Base-by-base conservation (phyloP, 345 rosid species). In the Abelmoschus esculentus region DNA sequence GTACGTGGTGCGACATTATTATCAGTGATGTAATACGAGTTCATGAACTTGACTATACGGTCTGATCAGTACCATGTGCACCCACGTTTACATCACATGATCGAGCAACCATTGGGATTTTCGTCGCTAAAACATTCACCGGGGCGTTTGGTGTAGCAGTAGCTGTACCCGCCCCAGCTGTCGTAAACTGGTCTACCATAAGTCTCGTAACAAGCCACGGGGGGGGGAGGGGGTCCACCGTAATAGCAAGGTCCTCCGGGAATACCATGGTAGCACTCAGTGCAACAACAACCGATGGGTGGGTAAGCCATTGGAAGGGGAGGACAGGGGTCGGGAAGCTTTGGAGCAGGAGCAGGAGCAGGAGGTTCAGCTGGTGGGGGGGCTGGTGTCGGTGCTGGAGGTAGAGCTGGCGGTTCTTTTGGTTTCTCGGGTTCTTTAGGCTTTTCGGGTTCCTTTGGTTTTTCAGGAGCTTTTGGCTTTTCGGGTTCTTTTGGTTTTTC, bases 41-140 rank as follows among this genome's bases (percentile, higher is more conserved):
- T 44, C 34, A 64, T 44, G 68, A 40, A 12, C 19, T 49, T 70
- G 65, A 58, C n/a, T 26, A 40, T 70, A 52, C 53, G 12, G 9
- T 42, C 15, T n/a, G n/a, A n/a, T 46, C 52, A 11, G n/a, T 63
- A 19, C 1, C 54, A 22, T 64, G 54, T 44, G 18, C 36, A n/a
- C 14, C 8, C 40, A 7, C 28, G 72, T 3, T 15, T 13, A 90
- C 88, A 13, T 49, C 13, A 49, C 53, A 86, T 81, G 78, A 86
- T 73, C 32, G 77, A 72, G 78, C 96, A 90, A 13, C 61, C 74
- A 3, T 72, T 75, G 4, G 85, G 81, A 74, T 82, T 81, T 6
- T 86, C 96, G 67, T 87, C 89, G 26, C 68, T 65, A 44, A 82
- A 72, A 75, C 77, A 84, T 50, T 86, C 87, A 22, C 83, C 79